Evolutionary conservation across 1,284 basidiomycete species (phyloP).

Genomic region (Austroboletus rostrupii): DNA sequence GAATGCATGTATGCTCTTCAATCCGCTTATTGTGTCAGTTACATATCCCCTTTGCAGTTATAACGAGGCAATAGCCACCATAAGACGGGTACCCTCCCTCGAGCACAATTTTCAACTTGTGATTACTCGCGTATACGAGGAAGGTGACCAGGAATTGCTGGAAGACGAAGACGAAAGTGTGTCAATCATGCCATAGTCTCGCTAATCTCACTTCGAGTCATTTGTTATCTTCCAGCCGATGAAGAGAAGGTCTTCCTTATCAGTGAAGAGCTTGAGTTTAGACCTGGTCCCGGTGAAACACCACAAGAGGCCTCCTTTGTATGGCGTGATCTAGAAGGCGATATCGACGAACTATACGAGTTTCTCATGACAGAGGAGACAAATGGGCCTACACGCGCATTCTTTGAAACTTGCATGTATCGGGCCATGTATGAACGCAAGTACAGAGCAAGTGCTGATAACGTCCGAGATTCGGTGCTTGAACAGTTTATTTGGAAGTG

Average conservation of each 20-base stretch:
- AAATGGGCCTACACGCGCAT: constrained; percentile 78
- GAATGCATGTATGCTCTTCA: constrained; percentile 88
- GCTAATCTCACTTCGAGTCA: constrained; percentile 1
- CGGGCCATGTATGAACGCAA: constrained; percentile 94
- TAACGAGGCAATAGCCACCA: constrained; percentile 92
- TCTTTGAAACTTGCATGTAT: constrained; percentile 92
- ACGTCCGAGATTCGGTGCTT: constrained; percentile 62
- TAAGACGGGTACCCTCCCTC: constrained; percentile 78
- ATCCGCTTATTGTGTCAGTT: background rate
- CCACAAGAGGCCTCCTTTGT: constrained; percentile 82
- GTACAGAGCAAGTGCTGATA: constrained; percentile 70
- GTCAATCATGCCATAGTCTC: constrained; percentile 38
- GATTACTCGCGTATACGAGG: constrained; percentile 91
- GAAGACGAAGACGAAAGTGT: constrained; percentile 95
- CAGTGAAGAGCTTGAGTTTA: constrained; percentile 83
- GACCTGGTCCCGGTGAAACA: constrained; percentile 64
- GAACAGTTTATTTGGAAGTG: constrained; percentile 78
- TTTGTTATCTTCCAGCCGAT: constrained; percentile 53
- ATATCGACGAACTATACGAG: constrained; percentile 78
- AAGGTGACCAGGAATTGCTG: constrained; percentile 90
- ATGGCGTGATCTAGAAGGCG: constrained; percentile 88
- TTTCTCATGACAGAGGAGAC: constrained; percentile 73
- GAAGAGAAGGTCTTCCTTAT: constrained; percentile 92
- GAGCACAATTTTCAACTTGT: constrained; percentile 96
- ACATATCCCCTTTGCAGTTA: constrained; percentile 54